These are phyloP conservation scores for Tetrapisispora nanseiensis DNA, from an alignment of 805 yeast species.

Conservation along the genomic window DNA sequence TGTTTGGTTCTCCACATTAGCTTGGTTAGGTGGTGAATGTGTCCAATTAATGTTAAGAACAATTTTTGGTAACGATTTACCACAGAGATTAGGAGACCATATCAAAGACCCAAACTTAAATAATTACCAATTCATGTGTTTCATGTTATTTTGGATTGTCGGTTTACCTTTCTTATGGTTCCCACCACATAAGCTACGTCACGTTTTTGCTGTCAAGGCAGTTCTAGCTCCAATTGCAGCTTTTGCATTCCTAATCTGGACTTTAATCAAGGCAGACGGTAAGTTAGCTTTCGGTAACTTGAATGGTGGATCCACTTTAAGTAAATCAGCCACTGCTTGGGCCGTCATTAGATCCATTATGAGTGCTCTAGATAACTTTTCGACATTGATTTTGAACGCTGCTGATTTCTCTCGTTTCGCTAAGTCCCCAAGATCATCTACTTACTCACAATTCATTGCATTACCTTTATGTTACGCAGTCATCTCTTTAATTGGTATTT, in stretches of 20 bases:
- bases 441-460: slow-evolving; percentile 51
- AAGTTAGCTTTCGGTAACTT: slow-evolving; percentile 27
- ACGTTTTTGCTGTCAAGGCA: slow-evolving; percentile 76
- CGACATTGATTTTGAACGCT: slow-evolving; percentile 78
- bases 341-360: slow-evolving; percentile 67
- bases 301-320: slow-evolving; percentile 10
- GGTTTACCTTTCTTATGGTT: slow-evolving; percentile 76
- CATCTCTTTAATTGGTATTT: slow-evolving; percentile 76
- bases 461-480: slow-evolving; percentile 71
- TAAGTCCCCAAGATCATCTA: slow-evolving; percentile 40
- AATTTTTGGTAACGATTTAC: slow-evolving; percentile 61
- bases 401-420: slow-evolving; percentile 88
- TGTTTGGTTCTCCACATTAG: slow-evolving; percentile 84
- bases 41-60: slow-evolving; percentile 69
- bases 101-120: slow-evolving; percentile 51
- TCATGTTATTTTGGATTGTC: slow-evolving; percentile 73
- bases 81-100: slow-evolving; percentile 52
- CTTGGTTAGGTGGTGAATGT: slow-evolving; percentile 81
- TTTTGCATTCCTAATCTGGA: slow-evolving; percentile 75
- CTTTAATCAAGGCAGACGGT: slow-evolving; percentile 70
- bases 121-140: slow-evolving; percentile 61
- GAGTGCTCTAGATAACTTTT: slow-evolving; percentile 79
- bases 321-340: slow-evolving; percentile 65
- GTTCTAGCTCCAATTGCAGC: slow-evolving; percentile 76
- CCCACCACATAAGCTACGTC: slow-evolving; percentile 74